These are phyloP conservation scores for Physcomitrium patens DNA, from an alignment of 225 moss, liverwort and hornwort species.

Conservation along the genomic window DNA sequence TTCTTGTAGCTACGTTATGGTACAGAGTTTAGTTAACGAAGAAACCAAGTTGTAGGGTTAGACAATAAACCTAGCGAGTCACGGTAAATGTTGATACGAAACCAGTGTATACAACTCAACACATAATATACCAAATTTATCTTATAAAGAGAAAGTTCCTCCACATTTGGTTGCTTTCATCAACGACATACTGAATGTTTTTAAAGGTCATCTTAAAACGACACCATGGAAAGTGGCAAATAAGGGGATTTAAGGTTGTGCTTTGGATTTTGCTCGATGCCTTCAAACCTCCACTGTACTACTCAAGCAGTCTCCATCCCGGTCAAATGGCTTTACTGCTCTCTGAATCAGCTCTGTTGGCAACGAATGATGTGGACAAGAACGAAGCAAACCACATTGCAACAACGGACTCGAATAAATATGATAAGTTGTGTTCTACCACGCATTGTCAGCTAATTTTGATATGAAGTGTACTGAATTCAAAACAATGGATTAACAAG, in stretches of 20 bases:
- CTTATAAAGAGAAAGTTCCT: too few species aligned
- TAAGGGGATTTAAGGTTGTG: conserved; percentile 59
- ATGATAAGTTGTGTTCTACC: conserved; percentile 59
- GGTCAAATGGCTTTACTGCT: conserved; percentile 66
- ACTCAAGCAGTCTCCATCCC: conserved; percentile 54
- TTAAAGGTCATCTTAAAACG: conserved; percentile 75
- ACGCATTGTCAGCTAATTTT: background rate
- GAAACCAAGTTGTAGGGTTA: too few species aligned
- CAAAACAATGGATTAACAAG: conserved; percentile 20
- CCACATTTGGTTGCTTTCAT: too few species aligned
- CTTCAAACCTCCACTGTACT: conserved; percentile 70
- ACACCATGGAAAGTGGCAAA: conserved; percentile 62
- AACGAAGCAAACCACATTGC: conserved; percentile 54
- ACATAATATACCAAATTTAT: too few species aligned
- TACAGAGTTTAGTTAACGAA: too few species aligned
- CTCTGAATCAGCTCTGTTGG: conserved; percentile 58
- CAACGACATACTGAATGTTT: conserved; percentile 58
- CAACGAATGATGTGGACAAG: conserved; percentile 49
- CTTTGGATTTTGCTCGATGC: conserved; percentile 59
- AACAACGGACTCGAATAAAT: conserved; percentile 70
- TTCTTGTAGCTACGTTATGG: too few species aligned
- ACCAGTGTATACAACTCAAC: too few species aligned
- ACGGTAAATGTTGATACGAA: too few species aligned
- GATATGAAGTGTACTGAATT: conserved; percentile 2
- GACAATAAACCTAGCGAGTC: too few species aligned